A percentile compares a stretch with the other conserved stretches of the same genome.
Evolutionary conservation across 768 basidiomycete genomes (phyloP).

Genomic region (Tylopilus intermedius): DNA sequence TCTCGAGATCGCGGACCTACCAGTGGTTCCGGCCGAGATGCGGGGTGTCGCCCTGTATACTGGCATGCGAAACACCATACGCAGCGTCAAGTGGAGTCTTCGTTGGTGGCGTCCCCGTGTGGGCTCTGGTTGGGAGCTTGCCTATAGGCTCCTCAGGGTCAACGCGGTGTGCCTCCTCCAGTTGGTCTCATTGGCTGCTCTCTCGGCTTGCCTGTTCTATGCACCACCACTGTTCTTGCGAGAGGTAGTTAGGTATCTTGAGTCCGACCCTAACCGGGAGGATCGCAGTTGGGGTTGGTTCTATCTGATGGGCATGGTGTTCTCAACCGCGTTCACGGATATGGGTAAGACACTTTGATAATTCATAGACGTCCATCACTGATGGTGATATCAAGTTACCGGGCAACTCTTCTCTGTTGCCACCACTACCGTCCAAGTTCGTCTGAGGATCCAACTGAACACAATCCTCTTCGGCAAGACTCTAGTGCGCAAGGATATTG

Average conservation of each 20-base stretch:
- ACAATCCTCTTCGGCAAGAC: slow-evolving; percentile 84
- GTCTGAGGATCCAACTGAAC: slow-evolving; percentile 72
- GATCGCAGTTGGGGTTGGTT: slow-evolving; percentile 72
- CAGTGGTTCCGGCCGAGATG: slow-evolving; percentile 71
- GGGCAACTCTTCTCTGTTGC: slow-evolving; percentile 70
- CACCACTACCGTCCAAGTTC: slow-evolving; percentile 64
- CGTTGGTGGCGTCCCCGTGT: slow-evolving; percentile 54
- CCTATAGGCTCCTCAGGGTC: slow-evolving; percentile 55
- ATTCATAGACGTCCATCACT: slow-evolving; percentile 1
- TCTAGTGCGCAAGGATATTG: slow-evolving; percentile 78
- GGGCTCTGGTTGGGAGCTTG: slow-evolving; percentile 62
- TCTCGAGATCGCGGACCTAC: slow-evolving; percentile 84
- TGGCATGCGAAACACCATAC: slow-evolving; percentile 58
- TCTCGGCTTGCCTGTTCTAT: slow-evolving; percentile 64
- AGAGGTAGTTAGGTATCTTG: slow-evolving; percentile 58
- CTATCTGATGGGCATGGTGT: slow-evolving; percentile 50
- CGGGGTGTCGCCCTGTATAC: slow-evolving; percentile 60
- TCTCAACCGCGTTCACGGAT: slow-evolving; percentile 39
- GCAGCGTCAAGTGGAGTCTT: slow-evolving; percentile 45
- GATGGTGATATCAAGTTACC: slow-evolving; percentile 39
- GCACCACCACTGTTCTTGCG: slow-evolving; percentile 57
- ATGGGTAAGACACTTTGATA: slow-evolving; percentile 33
- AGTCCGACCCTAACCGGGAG: slow-evolving; percentile 52
- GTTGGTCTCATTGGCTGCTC: slow-evolving; percentile 48
- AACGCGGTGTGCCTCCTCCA: slow-evolving; percentile 41